Evolutionary conservation across 768 basidiomycete species (phyloP), one percentile per base, ranked within the genome.

Genomic region (Nidula microcarpa): DNA sequence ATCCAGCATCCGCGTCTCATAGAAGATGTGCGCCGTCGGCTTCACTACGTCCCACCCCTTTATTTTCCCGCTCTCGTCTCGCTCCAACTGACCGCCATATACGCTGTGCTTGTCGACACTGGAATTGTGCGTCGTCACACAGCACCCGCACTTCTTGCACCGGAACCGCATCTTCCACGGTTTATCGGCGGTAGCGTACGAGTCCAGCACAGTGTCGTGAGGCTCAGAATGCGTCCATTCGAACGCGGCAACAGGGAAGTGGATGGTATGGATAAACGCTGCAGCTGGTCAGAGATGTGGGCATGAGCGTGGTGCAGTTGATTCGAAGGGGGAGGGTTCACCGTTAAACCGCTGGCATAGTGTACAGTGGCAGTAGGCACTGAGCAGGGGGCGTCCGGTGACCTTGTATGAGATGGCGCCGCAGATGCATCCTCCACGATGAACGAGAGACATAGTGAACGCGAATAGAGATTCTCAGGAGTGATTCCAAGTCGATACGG

Each of bases 341-440:
- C 85, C 81, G 57, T 68, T 80, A 49, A 86, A 62, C 39, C 78
- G 70, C 64, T 88, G 87, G 60, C 87, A 89, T n/a, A 77, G 64
- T 3, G 82, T 82, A 61, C 87, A 89, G 60, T 89, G 87, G 56
- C 85, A 88, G 60, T 81, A 87, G 5, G 81, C 85, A 56, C 79
- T 80, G 34, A 81, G 67, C 3, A 79, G 57, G 0, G 86, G 84
- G 34, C 62, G 65, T 1, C 79, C 80, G 9, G 63, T 64, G 2
- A 84, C 71, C 46, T 70, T 55, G 55, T 81, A 87, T 0, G 78
- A 64, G 4, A 79, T 68, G 3, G 69, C 57, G n/a, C 78, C 73
- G 55, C 87, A 88, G 60, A 80, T 84, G 64, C 86, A 89, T 36
- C 74, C 66, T 43, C 86, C 86, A 55, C 66, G 67, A 54, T 74